Percentiles rank a stretch among this genome's conserved stretches.
Evolutionary conservation across 768 basidiomycete genomes (phyloP).

Genomic region (Leccinum fibrillosum): DNA sequence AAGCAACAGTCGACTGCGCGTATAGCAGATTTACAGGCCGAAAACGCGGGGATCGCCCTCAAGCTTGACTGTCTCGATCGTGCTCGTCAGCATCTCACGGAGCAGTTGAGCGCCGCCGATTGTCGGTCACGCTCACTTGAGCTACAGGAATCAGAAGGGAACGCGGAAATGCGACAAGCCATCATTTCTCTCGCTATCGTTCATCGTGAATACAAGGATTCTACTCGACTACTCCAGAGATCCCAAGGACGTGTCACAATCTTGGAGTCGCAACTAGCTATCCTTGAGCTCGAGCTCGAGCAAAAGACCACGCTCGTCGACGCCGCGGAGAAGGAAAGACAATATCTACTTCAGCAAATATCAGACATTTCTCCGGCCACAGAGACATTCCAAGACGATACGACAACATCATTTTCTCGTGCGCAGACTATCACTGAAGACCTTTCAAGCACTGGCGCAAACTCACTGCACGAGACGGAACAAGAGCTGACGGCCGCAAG

Average conservation of each 20-base stretch:
- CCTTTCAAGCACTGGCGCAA: neutral
- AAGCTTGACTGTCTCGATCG: conserved; percentile 14
- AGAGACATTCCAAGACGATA: neutral
- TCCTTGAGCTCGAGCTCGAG: conserved; percentile 4
- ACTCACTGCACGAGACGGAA: conserved; percentile 34
- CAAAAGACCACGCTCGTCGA: conserved; percentile 2
- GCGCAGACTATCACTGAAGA: neutral
- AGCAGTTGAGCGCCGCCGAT: conserved; percentile 5
- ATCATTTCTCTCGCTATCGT: conserved; percentile 25
- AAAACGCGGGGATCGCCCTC: conserved; percentile 13
- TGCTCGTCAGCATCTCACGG: conserved; percentile 8
- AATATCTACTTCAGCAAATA: conserved; percentile 8
- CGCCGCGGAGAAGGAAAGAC: conserved; percentile 9
- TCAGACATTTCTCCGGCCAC: conserved; percentile 3
- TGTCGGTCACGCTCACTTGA: conserved; percentile 13
- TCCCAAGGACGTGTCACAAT: conserved; percentile 2
- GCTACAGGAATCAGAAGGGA: neutral
- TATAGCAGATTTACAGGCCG: conserved; percentile 13
- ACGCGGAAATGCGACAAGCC: conserved; percentile 12
- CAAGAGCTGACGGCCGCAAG: conserved; percentile 36
- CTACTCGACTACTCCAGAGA: conserved; percentile 8
- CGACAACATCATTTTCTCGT: neutral
- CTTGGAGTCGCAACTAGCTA: conserved; percentile 19
- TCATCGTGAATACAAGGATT: conserved; percentile 15
- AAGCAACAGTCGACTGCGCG: conserved; percentile 25